Percentiles rank a stretch among this genome's conserved stretches.
phyloP scores from a whole-genome alignment of 495 filamentous ascomycete species.

The Penicillium herquei region DNA sequence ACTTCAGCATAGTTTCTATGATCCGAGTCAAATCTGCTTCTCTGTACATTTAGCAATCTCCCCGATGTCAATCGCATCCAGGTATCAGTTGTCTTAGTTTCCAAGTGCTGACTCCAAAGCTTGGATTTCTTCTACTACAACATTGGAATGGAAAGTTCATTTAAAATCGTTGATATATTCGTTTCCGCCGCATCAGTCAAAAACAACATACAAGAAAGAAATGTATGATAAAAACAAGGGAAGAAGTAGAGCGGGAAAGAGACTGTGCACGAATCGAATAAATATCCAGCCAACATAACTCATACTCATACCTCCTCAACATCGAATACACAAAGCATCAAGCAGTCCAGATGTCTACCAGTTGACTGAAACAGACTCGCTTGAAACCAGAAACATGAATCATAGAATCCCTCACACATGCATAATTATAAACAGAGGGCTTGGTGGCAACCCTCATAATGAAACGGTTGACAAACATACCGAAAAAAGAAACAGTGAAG shows the following conservation, averaged over 20 bases:
- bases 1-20: too few relatives aligned
- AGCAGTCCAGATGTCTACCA: background rate
- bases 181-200: slow-evolving; percentile 14
- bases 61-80: too few relatives aligned
- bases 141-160: background rate
- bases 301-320: background rate
- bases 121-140: background rate
- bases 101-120: background rate
- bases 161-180: slow-evolving; percentile 22
- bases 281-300: slow-evolving; percentile 2
- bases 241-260: slow-evolving; percentile 5
- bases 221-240: slow-evolving; percentile 15
- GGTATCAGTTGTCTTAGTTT: too few relatives aligned
- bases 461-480: slow-evolving; percentile 1
- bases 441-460: background rate
- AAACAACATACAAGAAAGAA: slow-evolving; percentile 3
- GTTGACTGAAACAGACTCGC: background rate
- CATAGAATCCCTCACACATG: slow-evolving; percentile 7
- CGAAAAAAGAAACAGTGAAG: background rate
- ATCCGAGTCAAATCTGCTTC: too few relatives aligned
- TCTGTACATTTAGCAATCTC: too few relatives aligned
- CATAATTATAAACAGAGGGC: slow-evolving; percentile 20
- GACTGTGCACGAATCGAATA: slow-evolving; percentile 21
- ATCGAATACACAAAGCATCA: slow-evolving; percentile 4
- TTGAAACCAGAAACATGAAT: slow-evolving; percentile 8